A percentile compares a stretch with the other conserved stretches of the same genome.
phyloP scores from a whole-genome alignment of 2,329 filamentous ascomycete genomes.

The Dothideomycetes sp. region DNA sequence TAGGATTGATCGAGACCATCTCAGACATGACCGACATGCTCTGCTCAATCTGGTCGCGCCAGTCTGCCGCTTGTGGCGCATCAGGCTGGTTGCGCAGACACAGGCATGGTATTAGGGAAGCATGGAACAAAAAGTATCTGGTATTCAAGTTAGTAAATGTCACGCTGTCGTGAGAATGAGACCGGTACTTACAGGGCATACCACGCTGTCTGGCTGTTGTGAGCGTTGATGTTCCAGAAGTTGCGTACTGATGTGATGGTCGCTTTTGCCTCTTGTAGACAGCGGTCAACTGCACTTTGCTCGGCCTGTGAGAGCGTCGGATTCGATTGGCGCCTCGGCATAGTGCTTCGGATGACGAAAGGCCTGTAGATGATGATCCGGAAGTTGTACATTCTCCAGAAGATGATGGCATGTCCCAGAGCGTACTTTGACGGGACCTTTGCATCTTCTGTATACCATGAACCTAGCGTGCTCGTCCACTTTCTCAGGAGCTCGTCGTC shows the following conservation, averaged over 20 bases:
- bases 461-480: slow-evolving; percentile 31
- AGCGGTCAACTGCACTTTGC: slow-evolving; percentile 27
- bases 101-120: slow-evolving; percentile 39
- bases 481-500: slow-evolving; percentile 33
- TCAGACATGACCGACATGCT: slow-evolving; percentile 31
- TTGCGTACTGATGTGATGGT: slow-evolving; percentile 32
- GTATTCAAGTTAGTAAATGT: neutral
- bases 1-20: slow-evolving; percentile 32
- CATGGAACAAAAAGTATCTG: slow-evolving; percentile 41
- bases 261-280: slow-evolving; percentile 34
- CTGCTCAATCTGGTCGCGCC: slow-evolving; percentile 33
- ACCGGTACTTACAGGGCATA: slow-evolving; percentile 30
- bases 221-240: slow-evolving; percentile 31
- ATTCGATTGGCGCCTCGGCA: neutral
- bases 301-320: neutral
- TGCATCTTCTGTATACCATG: slow-evolving; percentile 29
- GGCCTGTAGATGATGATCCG: slow-evolving; percentile 42
- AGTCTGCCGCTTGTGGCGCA: slow-evolving; percentile 29
- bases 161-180: too few species aligned
- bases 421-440: slow-evolving; percentile 29
- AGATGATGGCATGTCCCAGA: slow-evolving; percentile 35
- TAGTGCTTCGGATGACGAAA: slow-evolving; percentile 33
- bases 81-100: slow-evolving; percentile 38
- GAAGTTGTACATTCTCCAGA: slow-evolving; percentile 37
- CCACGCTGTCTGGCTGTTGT: slow-evolving; percentile 35